Evolutionary conservation across 2,329 filamentous ascomycete genomes (phyloP).

Genomic region (Knoxdaviesia capensis): DNA sequence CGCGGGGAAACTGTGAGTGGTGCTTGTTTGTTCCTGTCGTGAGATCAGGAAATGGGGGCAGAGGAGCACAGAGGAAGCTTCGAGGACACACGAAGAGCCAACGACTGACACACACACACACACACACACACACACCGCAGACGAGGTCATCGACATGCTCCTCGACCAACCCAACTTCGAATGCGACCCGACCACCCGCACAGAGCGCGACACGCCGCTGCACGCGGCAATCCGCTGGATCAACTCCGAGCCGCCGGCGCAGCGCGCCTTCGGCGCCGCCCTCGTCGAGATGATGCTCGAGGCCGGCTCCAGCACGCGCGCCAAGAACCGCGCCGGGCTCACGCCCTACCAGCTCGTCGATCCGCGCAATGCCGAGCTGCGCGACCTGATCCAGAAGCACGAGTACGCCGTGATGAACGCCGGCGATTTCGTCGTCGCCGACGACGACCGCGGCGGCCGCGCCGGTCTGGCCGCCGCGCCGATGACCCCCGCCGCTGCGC

Average conservation of each 20-base stretch:
- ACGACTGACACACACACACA: neutral
- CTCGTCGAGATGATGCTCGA: slow-evolving; percentile 68
- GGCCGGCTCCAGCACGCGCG: slow-evolving; percentile 41
- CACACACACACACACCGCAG: slow-evolving; percentile 15
- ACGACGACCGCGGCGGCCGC: slow-evolving; percentile 8
- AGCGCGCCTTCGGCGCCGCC: slow-evolving; percentile 42
- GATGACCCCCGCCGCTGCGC: slow-evolving; percentile 5
- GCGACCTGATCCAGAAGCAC: slow-evolving; percentile 45
- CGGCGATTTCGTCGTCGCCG: slow-evolving; percentile 31
- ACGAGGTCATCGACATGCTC: slow-evolving; percentile 63
- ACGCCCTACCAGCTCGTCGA: slow-evolving; percentile 55
- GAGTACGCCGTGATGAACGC: slow-evolving; percentile 43
- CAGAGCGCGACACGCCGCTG: slow-evolving; percentile 59
- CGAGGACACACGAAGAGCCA: no score
- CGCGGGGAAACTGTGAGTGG: slow-evolving; percentile 64
- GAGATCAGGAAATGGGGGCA: no score
- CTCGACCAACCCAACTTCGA: slow-evolving; percentile 72
- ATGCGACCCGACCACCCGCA: slow-evolving; percentile 55
- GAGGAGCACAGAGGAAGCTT: no score
- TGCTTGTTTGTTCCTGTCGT: neutral
- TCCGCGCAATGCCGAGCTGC: slow-evolving; percentile 42
- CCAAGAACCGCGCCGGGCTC: slow-evolving; percentile 52
- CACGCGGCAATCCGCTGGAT: slow-evolving; percentile 62
- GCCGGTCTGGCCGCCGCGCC: slow-evolving; percentile 2
- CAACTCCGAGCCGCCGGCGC: slow-evolving; percentile 43